Evolutionary conservation across 2,329 filamentous ascomycete genomes (phyloP), one percentile per base, ranked within the genome.

Genomic region (Diaporthe sp.): DNA sequence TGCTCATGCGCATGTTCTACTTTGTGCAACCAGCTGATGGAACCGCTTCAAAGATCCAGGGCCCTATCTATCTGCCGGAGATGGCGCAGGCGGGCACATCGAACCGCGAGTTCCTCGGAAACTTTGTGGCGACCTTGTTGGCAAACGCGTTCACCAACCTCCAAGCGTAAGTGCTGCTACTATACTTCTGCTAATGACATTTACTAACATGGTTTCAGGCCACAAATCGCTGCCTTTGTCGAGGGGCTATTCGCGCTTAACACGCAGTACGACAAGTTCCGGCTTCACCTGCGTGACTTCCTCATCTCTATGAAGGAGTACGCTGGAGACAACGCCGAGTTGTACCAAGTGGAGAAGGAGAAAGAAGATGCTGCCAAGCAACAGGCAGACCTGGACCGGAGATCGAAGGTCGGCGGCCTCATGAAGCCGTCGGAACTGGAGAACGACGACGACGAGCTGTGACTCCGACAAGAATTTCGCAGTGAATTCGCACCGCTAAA

Each of bases 351-450:
- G 75, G 97, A 99, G 84, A 95, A 98, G 84, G 97, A 99, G 85
- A 94, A 97, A 84, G 95, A 95, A 78, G 93, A 96, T 77, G 92
- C 92, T 78, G 94, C 96, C 80, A 94, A 94, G 62, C 95, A 96
- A 84, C 92, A 94, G 67, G 94, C 95, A 31, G 97, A 99, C 83
- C 93, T 96, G 81, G 95, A 98, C 85, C 93, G 96, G 79, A 92
- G 95, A 77, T 94, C 96, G 87, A 98, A 98, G 89, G 95, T 99
- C 74, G 96, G 97, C 79, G 97, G 97, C 81, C 89, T 99, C 77
- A 89, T 99, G 81, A 98, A 99, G 89, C 97, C 97, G 68, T 97
- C 95, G n/a, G 97, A 99, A 84, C 91, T 99, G 82, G 96, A 95
- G 70, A 92, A 94, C 83, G 91, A 95, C 79, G 94, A 96, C 80